Percentiles rank a stretch among this genome's conserved stretches.
These are phyloP conservation scores for Mycena rosella DNA, from an alignment of 768 basidiomycete species.

Conservation along the genomic window DNA sequence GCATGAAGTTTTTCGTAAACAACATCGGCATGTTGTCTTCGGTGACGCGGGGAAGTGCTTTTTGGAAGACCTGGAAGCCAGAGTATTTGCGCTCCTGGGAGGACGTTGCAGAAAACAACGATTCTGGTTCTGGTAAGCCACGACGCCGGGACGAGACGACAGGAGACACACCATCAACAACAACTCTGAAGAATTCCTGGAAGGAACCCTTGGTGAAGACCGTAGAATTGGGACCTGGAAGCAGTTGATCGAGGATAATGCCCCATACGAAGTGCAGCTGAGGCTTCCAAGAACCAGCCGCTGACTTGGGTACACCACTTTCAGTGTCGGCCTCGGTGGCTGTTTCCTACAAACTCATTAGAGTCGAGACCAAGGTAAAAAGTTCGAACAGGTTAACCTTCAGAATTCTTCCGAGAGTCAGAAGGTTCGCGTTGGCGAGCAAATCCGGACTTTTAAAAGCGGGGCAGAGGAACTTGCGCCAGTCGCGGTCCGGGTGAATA, in stretches of 20 bases:
- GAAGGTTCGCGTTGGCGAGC: slow-evolving; percentile 79
- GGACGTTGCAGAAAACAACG: slow-evolving; percentile 85
- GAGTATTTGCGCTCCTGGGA: slow-evolving; percentile 93
- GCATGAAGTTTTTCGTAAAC: slow-evolving; percentile 96
- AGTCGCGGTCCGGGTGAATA: slow-evolving; percentile 70
- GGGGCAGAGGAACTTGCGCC: slow-evolving; percentile 74
- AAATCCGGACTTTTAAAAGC: slow-evolving; percentile 83
- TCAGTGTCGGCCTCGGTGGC: slow-evolving; percentile 66
- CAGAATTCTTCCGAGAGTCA: slow-evolving; percentile 78
- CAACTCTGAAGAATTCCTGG: slow-evolving; percentile 91
- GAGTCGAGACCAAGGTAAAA: slow-evolving; percentile 27
- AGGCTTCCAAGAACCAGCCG: slow-evolving; percentile 82
- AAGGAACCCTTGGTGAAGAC: slow-evolving; percentile 71
- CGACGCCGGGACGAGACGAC: slow-evolving; percentile 3
- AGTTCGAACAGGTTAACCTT: slow-evolving; percentile 65
- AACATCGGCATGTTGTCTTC: slow-evolving; percentile 82
- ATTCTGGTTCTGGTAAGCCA: slow-evolving; percentile 63
- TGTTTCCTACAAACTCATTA: slow-evolving; percentile 60
- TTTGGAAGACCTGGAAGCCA: slow-evolving; percentile 95
- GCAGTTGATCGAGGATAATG: slow-evolving; percentile 80
- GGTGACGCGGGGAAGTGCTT: slow-evolving; percentile 76
- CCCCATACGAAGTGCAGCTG: slow-evolving; percentile 95
- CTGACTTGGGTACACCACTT: slow-evolving; percentile 61
- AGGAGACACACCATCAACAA: slow-evolving; percentile 85
- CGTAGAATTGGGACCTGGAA: slow-evolving; percentile 60